Evolutionary conservation across 2,329 filamentous ascomycete species (phyloP), one percentile per base, ranked within the genome.

Genomic region (Zymoseptoria ardabiliae): DNA sequence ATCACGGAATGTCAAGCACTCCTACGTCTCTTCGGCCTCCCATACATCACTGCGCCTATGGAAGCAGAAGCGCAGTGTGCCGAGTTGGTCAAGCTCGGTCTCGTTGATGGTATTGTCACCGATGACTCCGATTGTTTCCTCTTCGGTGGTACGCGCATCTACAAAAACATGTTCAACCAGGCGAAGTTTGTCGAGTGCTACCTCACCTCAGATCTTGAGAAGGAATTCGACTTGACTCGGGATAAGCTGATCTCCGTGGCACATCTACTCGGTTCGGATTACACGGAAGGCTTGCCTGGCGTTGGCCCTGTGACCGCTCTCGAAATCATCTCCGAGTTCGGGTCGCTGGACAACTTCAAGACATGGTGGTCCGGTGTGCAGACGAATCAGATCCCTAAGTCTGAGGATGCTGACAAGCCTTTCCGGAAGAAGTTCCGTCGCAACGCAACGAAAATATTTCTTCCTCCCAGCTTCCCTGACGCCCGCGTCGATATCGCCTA

Each of bases 131-230:
- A 99, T 78, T 95, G 88, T 0, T 99, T 99, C 70, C 82, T 99
- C 0, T 99, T 99, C 73, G 95, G 94, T 19, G 95, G 94, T 45
- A 99, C 91, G 0, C 83, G 93, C 19, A 89, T 99, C 21, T 99
- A 99, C 81, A 99, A 99, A 75, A 99, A 99, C 78, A 96, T 99
- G 91, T 99, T 99, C 80, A 99, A 97, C 75, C 88, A 91, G 68
- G 94, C 94, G 74, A 99, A 99, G 72, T 96, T 91, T 68, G 94
- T 99, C 50, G 94, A 99, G 76, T 97, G 94, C 75, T 99, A 97
- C 71, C 82, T 99, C 9, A 78, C 86, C 2, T 80, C 79, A 0
- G 94, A 99, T 69, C 79, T 99, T 0, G 90, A 96, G 69, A 89
- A 89, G 67, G 95, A 99, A 68, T 87, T 97, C 63, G 90, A 89